Evolutionary conservation across 345 rosid species (phyloP).

Genomic region (Arabidopsis suecica): DNA sequence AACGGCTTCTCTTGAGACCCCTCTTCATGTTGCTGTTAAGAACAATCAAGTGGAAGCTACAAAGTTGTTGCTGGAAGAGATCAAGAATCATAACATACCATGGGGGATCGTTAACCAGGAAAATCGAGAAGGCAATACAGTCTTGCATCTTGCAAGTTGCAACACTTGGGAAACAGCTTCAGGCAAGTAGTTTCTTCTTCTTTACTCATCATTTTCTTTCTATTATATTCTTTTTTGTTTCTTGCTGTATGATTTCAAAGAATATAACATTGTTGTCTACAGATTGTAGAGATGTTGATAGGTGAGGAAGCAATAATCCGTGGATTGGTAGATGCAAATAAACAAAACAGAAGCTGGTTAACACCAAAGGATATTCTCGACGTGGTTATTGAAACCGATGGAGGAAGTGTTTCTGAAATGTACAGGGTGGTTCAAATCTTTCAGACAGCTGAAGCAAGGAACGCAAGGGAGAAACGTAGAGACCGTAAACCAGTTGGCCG

Average conservation of each 20-base stretch:
- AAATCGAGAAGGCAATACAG: slow-evolving; percentile 35
- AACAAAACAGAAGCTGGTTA: slow-evolving; percentile 22
- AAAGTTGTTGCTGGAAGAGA: slow-evolving; percentile 21
- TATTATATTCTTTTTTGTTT: too few relatives aligned
- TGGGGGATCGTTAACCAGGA: not conserved
- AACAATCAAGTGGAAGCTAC: slow-evolving; percentile 37
- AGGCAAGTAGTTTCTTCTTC: slow-evolving; percentile 28
- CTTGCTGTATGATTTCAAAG: too few relatives aligned
- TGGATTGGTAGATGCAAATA: slow-evolving; percentile 20
- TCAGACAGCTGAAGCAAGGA: slow-evolving; percentile 29
- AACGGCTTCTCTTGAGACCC: slow-evolving; percentile 30
- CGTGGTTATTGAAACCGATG: slow-evolving; percentile 36
- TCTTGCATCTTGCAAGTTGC: slow-evolving; percentile 43
- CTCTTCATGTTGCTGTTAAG: slow-evolving; percentile 38
- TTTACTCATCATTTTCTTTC: not conserved
- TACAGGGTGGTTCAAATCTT: slow-evolving; percentile 29
- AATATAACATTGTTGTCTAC: not conserved
- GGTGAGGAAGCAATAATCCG: slow-evolving; percentile 28
- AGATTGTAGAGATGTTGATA: slow-evolving; percentile 41
- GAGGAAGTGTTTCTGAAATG: slow-evolving; percentile 33
- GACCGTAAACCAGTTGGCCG: not conserved
- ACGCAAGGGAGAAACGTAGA: not conserved
- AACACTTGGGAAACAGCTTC: slow-evolving; percentile 36
- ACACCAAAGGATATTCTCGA: slow-evolving; percentile 39
- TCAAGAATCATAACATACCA: slow-evolving; percentile 18